Percentiles rank a stretch among this genome's conserved stretches.
Conservation (phyloP, 2,329 filamentous ascomycete genomes). For the Bipolaris cookei region DNA sequence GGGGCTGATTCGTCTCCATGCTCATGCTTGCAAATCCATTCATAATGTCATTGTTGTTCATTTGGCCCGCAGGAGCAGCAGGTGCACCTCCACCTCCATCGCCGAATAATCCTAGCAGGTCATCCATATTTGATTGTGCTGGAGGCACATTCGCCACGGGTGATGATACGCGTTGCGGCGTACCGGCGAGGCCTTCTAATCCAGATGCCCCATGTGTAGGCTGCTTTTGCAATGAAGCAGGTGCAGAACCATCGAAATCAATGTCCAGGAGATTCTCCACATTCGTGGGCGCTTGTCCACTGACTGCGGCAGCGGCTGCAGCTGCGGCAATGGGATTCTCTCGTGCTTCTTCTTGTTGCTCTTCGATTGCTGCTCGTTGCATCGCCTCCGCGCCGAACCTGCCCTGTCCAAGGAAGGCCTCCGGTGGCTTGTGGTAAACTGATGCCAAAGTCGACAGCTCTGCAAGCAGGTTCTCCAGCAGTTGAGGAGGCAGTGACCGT, state of each 20-base stretch:
- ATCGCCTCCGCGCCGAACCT: constrained; percentile 93
- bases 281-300: constrained; percentile 70
- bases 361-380: constrained; percentile 93
- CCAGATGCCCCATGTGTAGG: constrained; percentile 58
- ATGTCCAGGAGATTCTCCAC: constrained; percentile 95
- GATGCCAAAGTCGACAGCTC: constrained; percentile 95
- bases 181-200: constrained; percentile 64
- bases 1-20: constrained; percentile 69
- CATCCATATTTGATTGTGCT: constrained; percentile 71
- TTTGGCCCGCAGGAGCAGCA: constrained; percentile 42
- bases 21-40: constrained; percentile 85
- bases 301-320: constrained; percentile 68
- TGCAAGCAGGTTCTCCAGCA: constrained; percentile 87
- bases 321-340: constrained; percentile 94
- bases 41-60: constrained; percentile 64
- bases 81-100: constrained; percentile 46
- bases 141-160: constrained; percentile 58
- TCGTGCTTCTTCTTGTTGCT: constrained; percentile 87
- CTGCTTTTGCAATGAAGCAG: constrained; percentile 79
- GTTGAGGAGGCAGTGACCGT: constrained; percentile 78
- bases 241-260: constrained; percentile 91
- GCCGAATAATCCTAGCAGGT: constrained; percentile 75
- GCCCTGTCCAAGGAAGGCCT: constrained; percentile 97
- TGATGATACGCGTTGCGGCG: constrained; percentile 72
- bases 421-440: constrained; percentile 97